Conservation (phyloP, 179 eudicot genomes). For the Pouteria campechiana region DNA sequence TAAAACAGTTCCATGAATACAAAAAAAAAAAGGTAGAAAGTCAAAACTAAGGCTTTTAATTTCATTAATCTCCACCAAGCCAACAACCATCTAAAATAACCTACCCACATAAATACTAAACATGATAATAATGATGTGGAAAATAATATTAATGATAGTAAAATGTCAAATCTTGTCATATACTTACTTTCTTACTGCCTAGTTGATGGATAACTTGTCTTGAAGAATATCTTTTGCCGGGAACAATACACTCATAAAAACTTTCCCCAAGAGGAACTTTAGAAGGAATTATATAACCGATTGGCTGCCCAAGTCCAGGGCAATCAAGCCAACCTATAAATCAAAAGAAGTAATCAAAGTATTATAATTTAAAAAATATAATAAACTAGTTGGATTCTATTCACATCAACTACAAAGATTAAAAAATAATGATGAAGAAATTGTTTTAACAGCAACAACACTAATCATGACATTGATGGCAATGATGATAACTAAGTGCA, state of each 20-base stretch:
- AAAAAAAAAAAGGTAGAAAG: too few species aligned
- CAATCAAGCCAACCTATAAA: slow-evolving; percentile 13
- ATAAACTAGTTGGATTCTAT: too few species aligned
- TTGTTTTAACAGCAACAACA: neutral
- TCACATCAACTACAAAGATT: neutral
- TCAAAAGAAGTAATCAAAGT: too few species aligned
- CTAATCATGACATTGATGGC: neutral
- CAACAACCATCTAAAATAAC: too few species aligned
- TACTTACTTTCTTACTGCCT: slow-evolving; percentile 31
- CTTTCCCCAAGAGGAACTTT: slow-evolving; percentile 55
- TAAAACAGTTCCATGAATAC: too few species aligned
- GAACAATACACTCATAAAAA: slow-evolving; percentile 21
- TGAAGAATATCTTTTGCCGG: slow-evolving; percentile 45
- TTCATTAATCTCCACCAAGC: too few species aligned
- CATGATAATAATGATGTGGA: neutral
- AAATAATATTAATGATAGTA: too few species aligned
- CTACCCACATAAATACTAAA: neutral
- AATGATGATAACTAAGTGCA: neutral
- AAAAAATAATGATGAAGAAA: neutral
- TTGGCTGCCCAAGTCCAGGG: slow-evolving; percentile 7
- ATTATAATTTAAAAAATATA: too few species aligned
- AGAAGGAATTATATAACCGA: slow-evolving; percentile 32
- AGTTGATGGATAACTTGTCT: slow-evolving; percentile 27
- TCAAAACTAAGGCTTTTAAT: too few species aligned
- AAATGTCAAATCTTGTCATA: slow-evolving; percentile 6